Conservation (phyloP, 768 basidiomycete species). For the Paxillus ammoniavirescens region DNA sequence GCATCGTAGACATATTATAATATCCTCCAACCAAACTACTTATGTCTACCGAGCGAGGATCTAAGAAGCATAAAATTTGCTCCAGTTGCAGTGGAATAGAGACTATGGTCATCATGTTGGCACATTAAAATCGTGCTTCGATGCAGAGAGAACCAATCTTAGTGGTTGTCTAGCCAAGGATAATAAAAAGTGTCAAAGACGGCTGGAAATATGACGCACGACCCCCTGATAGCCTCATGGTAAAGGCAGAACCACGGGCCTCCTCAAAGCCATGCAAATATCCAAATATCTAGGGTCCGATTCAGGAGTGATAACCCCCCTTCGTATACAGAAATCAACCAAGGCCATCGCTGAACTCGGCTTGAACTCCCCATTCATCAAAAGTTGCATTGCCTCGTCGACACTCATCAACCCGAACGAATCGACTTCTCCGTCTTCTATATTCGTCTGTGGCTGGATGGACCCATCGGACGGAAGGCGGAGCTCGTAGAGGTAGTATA, state of each 20-base stretch:
- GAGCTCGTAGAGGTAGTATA: conserved; percentile 46
- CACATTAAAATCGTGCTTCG: too few species aligned
- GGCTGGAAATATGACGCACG: too few species aligned
- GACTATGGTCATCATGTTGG: too few species aligned
- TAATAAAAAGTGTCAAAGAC: too few species aligned
- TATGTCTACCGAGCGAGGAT: too few species aligned
- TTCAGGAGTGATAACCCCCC: conserved; percentile 29
- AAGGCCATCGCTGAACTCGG: conserved; percentile 43
- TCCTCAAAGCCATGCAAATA: conserved; percentile 23
- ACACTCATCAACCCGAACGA: conserved; percentile 38
- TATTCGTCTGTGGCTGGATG: conserved; percentile 35
- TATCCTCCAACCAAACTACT: too few species aligned
- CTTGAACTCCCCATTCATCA: conserved; percentile 39
- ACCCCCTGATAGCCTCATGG: conserved; percentile 7
- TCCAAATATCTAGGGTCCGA: conserved; percentile 23
- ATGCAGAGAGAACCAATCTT: too few species aligned
- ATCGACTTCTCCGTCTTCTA: conserved; percentile 42
- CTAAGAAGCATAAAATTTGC: too few species aligned
- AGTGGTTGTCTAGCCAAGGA: too few species aligned
- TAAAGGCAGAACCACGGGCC: conserved; percentile 16
- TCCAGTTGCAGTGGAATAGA: too few species aligned
- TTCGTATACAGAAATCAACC: conserved; percentile 41
- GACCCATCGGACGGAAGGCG: conserved; percentile 35
- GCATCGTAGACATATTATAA: too few species aligned
- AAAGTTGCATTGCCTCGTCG: conserved; percentile 29